Evolutionary conservation across 352 stramenopile genomes (phyloP).

Genomic region (Pythium phragmitis): DNA sequence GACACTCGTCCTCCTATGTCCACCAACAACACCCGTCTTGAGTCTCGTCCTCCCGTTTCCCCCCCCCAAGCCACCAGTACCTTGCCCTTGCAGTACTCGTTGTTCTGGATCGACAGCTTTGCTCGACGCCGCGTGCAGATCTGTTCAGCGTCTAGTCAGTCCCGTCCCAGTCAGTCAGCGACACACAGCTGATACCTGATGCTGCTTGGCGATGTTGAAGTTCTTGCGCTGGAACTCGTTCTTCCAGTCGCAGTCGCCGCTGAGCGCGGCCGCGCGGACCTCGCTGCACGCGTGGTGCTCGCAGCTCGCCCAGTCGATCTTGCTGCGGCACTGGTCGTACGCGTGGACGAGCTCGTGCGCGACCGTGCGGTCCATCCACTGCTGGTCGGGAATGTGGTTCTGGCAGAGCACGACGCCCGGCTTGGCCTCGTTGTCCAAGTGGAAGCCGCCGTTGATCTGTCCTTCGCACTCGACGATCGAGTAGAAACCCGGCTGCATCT

Average conservation of each 20-base stretch:
- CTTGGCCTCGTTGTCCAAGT: conserved; percentile 71
- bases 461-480: conserved; percentile 79
- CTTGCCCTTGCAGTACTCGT: conserved; percentile 62
- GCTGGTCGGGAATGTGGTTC: conserved; percentile 90
- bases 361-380: conserved; percentile 92
- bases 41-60: background rate
- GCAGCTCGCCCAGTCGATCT: conserved; percentile 92
- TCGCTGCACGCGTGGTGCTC: conserved; percentile 93
- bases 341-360: conserved; percentile 93
- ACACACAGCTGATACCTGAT: conserved; percentile 44
- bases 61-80: conserved; percentile 26
- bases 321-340: conserved; percentile 92
- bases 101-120: conserved; percentile 60
- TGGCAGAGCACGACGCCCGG: conserved; percentile 85
- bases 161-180: background rate
- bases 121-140: conserved; percentile 88
- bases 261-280: conserved; percentile 77
- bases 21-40: background rate
- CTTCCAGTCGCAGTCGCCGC: conserved; percentile 90
- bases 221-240: conserved; percentile 92
- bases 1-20: conserved; percentile 74
- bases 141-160: conserved; percentile 27
- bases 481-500: conserved; percentile 71
- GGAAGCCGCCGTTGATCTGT: conserved; percentile 87
- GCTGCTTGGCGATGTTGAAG: conserved; percentile 88